These are phyloP conservation scores for Trichoderma koningii DNA, from an alignment of 2,329 filamentous ascomycete species.

Conservation along the genomic window DNA sequence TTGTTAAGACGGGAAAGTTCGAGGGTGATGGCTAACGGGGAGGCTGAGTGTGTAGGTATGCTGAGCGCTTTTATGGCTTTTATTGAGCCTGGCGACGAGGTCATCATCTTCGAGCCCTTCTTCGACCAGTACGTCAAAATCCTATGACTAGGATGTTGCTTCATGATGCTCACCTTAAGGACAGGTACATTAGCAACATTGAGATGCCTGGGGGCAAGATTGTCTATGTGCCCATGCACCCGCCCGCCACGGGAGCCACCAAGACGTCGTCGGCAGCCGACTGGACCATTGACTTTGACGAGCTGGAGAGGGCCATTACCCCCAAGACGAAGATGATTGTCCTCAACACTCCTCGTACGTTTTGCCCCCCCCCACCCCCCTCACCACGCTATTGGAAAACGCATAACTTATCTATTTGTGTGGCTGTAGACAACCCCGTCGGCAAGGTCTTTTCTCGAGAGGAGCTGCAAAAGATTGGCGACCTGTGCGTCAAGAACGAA, in stretches of 20 bases:
- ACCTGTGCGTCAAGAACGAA: constrained; percentile 87
- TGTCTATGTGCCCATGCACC: constrained; percentile 92
- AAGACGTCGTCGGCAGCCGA: constrained; percentile 82
- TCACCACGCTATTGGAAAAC: too few species aligned
- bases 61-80: constrained; percentile 98
- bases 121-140: constrained; percentile 76
- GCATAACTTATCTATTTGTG: background rate
- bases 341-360: constrained; percentile 68
- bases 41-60: constrained; percentile 58
- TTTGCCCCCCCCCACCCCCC: background rate
- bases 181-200: constrained; percentile 83
- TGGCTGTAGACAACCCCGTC: constrained; percentile 77
- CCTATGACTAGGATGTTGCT: background rate
- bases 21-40: background rate
- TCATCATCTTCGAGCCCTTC: constrained; percentile 97
- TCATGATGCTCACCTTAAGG: too few species aligned
- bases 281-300: constrained; percentile 83
- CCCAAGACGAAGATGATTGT: constrained; percentile 95
- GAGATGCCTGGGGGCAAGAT: constrained; percentile 97
- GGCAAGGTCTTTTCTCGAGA: constrained; percentile 89
- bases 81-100: constrained; percentile 90
- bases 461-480: constrained; percentile 82
- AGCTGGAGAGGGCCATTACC: constrained; percentile 80
- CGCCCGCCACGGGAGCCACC: constrained; percentile 75
- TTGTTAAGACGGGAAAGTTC: background rate